Percentiles rank a stretch among this genome's conserved stretches.
These are phyloP conservation scores for Phytophthora cryptogea DNA, from an alignment of 352 stramenopile genomes.

Conservation along the genomic window DNA sequence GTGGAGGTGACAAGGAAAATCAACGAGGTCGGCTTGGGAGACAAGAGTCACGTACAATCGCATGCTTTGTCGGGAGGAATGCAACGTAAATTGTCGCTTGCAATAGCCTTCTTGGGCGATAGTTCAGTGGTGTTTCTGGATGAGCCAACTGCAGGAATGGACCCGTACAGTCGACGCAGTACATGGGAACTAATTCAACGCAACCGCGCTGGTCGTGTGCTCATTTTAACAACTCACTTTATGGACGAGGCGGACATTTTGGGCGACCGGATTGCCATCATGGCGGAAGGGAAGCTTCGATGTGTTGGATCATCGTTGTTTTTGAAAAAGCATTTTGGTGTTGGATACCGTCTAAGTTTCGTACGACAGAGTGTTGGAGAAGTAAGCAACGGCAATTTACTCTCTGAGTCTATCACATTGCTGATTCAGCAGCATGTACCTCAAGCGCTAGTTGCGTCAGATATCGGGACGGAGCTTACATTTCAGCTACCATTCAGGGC, in stretches of 20 bases:
- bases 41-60: slow-evolving; percentile 79
- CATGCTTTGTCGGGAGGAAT: slow-evolving; percentile 76
- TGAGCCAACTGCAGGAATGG: slow-evolving; percentile 93
- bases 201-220: slow-evolving; percentile 54
- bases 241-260: slow-evolving; percentile 94
- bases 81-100: slow-evolving; percentile 80
- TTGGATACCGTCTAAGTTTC: slow-evolving; percentile 81
- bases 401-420: slow-evolving; percentile 1
- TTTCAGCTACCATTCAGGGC: slow-evolving; percentile 77
- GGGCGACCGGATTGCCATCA: slow-evolving; percentile 89
- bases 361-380: slow-evolving; percentile 24
- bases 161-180: slow-evolving; percentile 89
- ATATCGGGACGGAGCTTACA: slow-evolving; percentile 78
- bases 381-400: not conserved
- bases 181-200: slow-evolving; percentile 89
- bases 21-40: slow-evolving; percentile 85
- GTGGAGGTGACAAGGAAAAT: slow-evolving; percentile 69
- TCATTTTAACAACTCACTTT: slow-evolving; percentile 93
- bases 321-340: slow-evolving; percentile 82
- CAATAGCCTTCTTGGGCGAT: slow-evolving; percentile 77
- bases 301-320: slow-evolving; percentile 84
- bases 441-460: slow-evolving; percentile 45
- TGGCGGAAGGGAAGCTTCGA: slow-evolving; percentile 73
- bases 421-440: slow-evolving; percentile 46
- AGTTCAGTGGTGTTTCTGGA: slow-evolving; percentile 80